Evolutionary conservation across 2,329 filamentous ascomycete species (phyloP).

Genomic region (Aspergillus tamarii): DNA sequence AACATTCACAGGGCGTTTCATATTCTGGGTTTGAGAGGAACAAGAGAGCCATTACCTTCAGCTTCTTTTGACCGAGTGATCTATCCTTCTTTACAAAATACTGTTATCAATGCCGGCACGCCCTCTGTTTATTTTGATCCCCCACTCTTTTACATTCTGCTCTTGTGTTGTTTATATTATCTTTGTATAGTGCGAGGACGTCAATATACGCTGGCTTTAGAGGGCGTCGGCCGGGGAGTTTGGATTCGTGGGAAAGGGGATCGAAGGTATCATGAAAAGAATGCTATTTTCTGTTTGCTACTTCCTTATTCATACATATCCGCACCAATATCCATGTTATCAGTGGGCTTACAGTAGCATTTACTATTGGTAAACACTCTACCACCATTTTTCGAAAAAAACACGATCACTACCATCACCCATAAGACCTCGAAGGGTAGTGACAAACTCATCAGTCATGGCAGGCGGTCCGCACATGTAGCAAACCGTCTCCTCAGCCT

Average conservation of each 20-base stretch:
- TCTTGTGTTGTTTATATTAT: constrained; percentile 1
- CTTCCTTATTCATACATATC: constrained; percentile 6
- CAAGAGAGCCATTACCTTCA: neutral
- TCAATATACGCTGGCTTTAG: neutral
- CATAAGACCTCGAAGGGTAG: constrained; percentile 38
- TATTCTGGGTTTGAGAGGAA: neutral
- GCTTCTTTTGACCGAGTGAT: neutral
- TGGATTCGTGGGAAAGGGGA: neutral
- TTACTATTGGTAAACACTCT: neutral
- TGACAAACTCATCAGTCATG: constrained; percentile 71
- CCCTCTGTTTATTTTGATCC: neutral
- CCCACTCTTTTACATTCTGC: neutral
- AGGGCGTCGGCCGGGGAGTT: neutral
- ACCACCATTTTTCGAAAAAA: constrained; percentile 69
- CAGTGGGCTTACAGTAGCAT: neutral
- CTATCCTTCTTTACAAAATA: neutral
- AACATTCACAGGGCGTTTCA: neutral
- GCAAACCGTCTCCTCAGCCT: constrained; percentile 51
- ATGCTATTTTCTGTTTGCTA: neutral
- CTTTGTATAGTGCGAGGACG: neutral
- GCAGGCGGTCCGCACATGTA: constrained; percentile 70
- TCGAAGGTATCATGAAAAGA: neutral
- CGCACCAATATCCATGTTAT: constrained; percentile 60
- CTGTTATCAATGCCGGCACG: neutral
- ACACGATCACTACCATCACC: constrained; percentile 54